Conservation (phyloP, 768 basidiomycete genomes). For the Rhodotorula graminis region DNA sequence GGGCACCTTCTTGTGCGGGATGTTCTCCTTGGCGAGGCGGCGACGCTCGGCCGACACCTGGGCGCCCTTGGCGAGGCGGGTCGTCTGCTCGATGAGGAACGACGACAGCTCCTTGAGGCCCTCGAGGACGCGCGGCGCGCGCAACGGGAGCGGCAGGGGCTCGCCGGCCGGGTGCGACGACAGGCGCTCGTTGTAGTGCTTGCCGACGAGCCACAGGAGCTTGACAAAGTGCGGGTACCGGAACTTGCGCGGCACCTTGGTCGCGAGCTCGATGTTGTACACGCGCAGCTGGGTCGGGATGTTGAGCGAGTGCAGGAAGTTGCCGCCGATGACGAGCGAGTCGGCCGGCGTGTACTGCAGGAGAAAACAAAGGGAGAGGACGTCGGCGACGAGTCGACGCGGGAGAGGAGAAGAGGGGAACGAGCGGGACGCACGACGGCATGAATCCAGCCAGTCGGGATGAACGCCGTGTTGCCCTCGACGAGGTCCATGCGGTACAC, state of each 20-base stretch:
- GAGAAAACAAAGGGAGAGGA: too few relatives aligned
- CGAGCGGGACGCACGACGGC: slow-evolving; percentile 65
- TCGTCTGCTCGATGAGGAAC: slow-evolving; percentile 73
- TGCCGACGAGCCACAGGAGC: slow-evolving; percentile 29
- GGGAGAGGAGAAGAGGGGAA: background rate
- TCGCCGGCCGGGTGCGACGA: slow-evolving; percentile 53
- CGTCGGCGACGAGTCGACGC: background rate
- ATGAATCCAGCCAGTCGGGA: slow-evolving; percentile 89
- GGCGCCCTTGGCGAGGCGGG: slow-evolving; percentile 53
- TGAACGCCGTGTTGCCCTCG: slow-evolving; percentile 71
- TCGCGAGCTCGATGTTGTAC: slow-evolving; percentile 83
- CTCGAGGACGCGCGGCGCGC: slow-evolving; percentile 57
- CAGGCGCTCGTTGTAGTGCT: slow-evolving; percentile 68
- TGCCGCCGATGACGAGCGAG: slow-evolving; percentile 92
- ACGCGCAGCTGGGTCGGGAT: slow-evolving; percentile 79
- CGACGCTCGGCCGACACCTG: slow-evolving; percentile 32
- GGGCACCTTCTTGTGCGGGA: slow-evolving; percentile 37
- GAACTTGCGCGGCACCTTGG: slow-evolving; percentile 88
- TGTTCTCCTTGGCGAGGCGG: slow-evolving; percentile 37
- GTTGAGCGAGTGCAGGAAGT: slow-evolving; percentile 91
- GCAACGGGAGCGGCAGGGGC: slow-evolving; percentile 9
- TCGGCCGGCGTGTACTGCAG: slow-evolving; percentile 80
- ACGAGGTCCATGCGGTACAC: slow-evolving; percentile 75
- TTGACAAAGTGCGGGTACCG: slow-evolving; percentile 68
- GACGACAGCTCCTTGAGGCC: slow-evolving; percentile 67